A percentile compares a stretch with the other conserved stretches of the same genome.
phyloP scores from a whole-genome alignment of 495 filamentous ascomycete genomes.

The Lasiosphaeriaceae sp. region DNA sequence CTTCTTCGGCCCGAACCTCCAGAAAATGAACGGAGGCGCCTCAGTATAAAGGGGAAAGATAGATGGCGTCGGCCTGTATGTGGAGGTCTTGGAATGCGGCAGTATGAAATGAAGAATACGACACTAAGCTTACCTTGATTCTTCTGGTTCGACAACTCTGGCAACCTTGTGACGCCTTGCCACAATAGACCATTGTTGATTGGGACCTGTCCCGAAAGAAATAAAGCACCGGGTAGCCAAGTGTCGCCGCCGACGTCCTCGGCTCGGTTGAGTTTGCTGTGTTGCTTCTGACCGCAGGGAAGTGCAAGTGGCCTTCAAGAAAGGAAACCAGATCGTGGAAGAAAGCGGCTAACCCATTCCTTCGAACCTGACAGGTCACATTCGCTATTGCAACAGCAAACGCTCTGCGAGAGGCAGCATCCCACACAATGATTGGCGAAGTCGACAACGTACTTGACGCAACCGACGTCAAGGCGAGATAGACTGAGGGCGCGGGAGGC shows the following conservation, averaged over 20 bases:
- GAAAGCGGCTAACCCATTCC: conserved; percentile 20
- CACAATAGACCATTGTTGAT: conserved; percentile 61
- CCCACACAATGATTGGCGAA: background rate
- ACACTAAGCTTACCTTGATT: conserved; percentile 49
- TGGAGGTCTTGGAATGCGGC: background rate
- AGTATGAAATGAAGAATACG: background rate
- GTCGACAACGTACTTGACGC: no score
- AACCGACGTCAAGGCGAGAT: no score
- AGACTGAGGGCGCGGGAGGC: no score
- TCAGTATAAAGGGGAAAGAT: no score
- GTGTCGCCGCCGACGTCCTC: conserved; percentile 7
- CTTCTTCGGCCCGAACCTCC: no score
- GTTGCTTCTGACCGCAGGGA: conserved; percentile 11
- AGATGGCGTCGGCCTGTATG: conserved; percentile 8
- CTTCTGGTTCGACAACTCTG: conserved; percentile 60
- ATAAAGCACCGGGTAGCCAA: conserved; percentile 12
- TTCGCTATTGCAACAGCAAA: conserved; percentile 9
- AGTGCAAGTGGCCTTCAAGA: conserved; percentile 7
- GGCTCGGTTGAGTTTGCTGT: conserved; percentile 7
- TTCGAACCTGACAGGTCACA: conserved; percentile 6
- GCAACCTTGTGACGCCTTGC: conserved; percentile 66
- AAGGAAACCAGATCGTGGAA: conserved; percentile 29
- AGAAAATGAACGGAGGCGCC: no score
- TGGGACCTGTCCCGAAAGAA: background rate
- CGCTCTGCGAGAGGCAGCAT: background rate